A percentile compares a stretch with the other conserved stretches of the same genome.
Evolutionary conservation across 2,329 filamentous ascomycete species (phyloP).

Genomic region (Cladosporium sp.): DNA sequence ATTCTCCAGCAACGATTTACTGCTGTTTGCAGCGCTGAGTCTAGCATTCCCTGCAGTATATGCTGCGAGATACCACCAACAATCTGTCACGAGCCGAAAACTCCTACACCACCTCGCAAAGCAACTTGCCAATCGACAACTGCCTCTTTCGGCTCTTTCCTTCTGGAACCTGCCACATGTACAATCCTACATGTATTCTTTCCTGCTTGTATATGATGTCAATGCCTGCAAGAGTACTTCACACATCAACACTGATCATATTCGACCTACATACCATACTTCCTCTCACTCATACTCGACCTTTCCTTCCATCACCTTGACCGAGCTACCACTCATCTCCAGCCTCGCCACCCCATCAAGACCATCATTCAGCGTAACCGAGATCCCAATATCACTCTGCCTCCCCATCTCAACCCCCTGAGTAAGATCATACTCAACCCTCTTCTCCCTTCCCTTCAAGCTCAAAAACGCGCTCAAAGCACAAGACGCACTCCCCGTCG

Average conservation of each 20-base stretch:
- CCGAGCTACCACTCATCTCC: constrained; percentile 47
- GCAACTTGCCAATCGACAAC: not conserved
- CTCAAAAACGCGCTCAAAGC: constrained; percentile 49
- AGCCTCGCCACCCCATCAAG: constrained; percentile 43
- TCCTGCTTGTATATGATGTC: not conserved
- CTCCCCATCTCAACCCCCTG: constrained; percentile 58
- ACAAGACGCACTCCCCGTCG: constrained; percentile 55
- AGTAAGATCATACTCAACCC: constrained; percentile 45
- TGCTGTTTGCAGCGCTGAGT: not conserved
- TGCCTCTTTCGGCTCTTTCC: not conserved
- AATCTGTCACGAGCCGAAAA: not conserved
- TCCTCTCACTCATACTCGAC: constrained; percentile 15
- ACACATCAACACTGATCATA: not conserved
- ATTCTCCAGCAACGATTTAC: not conserved
- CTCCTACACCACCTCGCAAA: not conserved
- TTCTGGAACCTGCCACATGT: not conserved
- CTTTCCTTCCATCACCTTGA: constrained; percentile 47
- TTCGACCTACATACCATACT: not conserved
- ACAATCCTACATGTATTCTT: not conserved
- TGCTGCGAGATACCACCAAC: not conserved
- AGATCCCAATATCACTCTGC: constrained; percentile 52
- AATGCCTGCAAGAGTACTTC: not conserved
- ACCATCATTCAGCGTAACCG: constrained; percentile 44
- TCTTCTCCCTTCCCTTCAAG: constrained; percentile 39
- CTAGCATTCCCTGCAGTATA: not conserved